Evolutionary conservation across 2,329 filamentous ascomycete genomes (phyloP).

Genomic region (Metarhizium album): DNA sequence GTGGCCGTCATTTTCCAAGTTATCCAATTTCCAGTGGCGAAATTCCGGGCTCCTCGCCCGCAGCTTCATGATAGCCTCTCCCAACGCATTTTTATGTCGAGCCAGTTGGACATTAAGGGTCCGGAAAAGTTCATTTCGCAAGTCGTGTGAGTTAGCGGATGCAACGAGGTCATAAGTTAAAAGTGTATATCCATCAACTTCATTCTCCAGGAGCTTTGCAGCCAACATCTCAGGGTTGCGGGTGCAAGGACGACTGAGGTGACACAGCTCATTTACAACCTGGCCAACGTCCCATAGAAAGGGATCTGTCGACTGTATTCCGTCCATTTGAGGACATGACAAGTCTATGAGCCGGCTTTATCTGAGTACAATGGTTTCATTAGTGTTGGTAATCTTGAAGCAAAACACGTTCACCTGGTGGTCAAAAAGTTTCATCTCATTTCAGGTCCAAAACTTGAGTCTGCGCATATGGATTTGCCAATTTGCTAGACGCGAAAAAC

Average conservation of each 20-base stretch:
- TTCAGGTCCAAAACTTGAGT: background rate
- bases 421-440: background rate
- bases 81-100: constrained; percentile 47
- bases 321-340: constrained; percentile 16
- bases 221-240: constrained; percentile 41
- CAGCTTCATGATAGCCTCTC: constrained; percentile 46
- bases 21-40: constrained; percentile 16
- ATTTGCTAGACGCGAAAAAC: background rate
- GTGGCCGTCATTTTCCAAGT: background rate
- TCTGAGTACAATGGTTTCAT: background rate
- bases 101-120: constrained; percentile 47
- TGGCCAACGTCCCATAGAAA: constrained; percentile 60
- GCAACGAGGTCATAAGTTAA: constrained; percentile 43
- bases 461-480: too few relatives aligned
- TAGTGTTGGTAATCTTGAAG: background rate
- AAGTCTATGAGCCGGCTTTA: background rate
- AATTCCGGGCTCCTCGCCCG: constrained; percentile 41
- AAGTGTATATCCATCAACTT: constrained; percentile 55
- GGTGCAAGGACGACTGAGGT: constrained; percentile 37
- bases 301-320: constrained; percentile 44
- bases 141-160: constrained; percentile 16
- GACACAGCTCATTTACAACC: constrained; percentile 56
- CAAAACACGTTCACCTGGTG: background rate
- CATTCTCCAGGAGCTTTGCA: constrained; percentile 44
- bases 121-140: constrained; percentile 35